Evolutionary conservation across 208 protist species (phyloP), one percentile per base, ranked within the genome.

Genomic region (Trypanosoma avium): DNA sequence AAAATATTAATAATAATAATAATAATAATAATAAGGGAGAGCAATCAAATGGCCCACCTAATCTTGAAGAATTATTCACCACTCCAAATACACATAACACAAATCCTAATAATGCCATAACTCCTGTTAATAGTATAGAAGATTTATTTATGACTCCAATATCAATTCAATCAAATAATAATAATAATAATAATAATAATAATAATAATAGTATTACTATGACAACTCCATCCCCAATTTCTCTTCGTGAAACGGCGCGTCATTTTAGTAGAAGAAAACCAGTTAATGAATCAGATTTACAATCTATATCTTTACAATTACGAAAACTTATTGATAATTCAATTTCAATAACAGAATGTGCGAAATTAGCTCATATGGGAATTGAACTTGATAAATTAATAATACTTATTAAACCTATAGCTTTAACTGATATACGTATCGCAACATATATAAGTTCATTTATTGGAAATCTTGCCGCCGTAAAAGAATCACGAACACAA

Each of bases 371-470:
- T 22, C 46, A 33, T 15, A 49, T 52, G 59, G 49, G 38, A 21
- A 29, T 35, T 12, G 48, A 75, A n/a, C 22, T 76, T 33, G 70
- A 76, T 45, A 57, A 50, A n/a, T 1, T 46, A 7, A 60, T 68
- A 19, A 32, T 12, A 13, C 56, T 57, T 19, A 50, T 78, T 8
- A 45, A 61, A 24, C 60, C 72, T 17, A 5, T 78, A 26, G 46
- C 65, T 9, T 30, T 71, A 21, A 42, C 50, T 12, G 72, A 78
- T 55, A 36, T 61, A 6, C 26, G 55, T 21, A 19, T 38, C 26
- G 67, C 81, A 0, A 17, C 80, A 12, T 73, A 79, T 57, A 62
- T 73, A 22, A 48, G 38, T 46, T 56, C 74, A 0, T 35, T 87
- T 13, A 30, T 72, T 21, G 67, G 63, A 10, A 83, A 81, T 45